Conservation (phyloP, 2,329 filamentous ascomycete species). For the Epichloe gansuensis region DNA sequence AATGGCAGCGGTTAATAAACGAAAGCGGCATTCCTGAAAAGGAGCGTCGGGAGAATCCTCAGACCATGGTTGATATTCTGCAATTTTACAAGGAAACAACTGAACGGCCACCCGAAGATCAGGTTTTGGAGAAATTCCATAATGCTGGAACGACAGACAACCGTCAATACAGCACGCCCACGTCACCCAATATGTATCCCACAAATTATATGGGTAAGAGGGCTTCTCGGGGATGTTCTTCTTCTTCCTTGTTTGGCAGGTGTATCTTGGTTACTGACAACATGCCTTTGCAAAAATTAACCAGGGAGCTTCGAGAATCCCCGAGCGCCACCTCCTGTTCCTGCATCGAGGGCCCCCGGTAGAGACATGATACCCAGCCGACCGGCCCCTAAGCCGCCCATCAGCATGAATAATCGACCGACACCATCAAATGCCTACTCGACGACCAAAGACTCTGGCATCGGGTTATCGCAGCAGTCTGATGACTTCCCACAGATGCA, state of each 20-base stretch:
- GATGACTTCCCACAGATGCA: slow-evolving; percentile 40
- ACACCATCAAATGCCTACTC: slow-evolving; percentile 37
- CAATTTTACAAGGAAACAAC: slow-evolving; percentile 95
- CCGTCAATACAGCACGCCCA: slow-evolving; percentile 29
- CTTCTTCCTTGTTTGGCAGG: background rate
- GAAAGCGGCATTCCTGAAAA: slow-evolving; percentile 94
- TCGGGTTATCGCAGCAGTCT: slow-evolving; percentile 44
- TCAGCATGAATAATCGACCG: slow-evolving; percentile 42
- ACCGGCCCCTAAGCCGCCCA: slow-evolving; percentile 78
- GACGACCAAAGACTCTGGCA: slow-evolving; percentile 46
- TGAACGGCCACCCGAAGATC: slow-evolving; percentile 66
- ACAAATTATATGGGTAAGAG: slow-evolving; percentile 43
- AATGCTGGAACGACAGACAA: slow-evolving; percentile 55
- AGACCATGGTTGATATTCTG: slow-evolving; percentile 91
- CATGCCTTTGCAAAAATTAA: background rate
- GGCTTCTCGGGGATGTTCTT: slow-evolving; percentile 44
- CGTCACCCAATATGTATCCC: slow-evolving; percentile 41
- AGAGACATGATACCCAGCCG: slow-evolving; percentile 61
- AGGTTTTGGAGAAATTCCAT: slow-evolving; percentile 92
- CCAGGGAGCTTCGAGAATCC: slow-evolving; percentile 91
- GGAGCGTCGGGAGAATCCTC: slow-evolving; percentile 88
- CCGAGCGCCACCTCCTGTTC: slow-evolving; percentile 80
- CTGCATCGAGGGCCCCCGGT: slow-evolving; percentile 35
- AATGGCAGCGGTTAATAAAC: slow-evolving; percentile 93
- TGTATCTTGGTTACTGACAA: background rate